These are phyloP conservation scores for Verticillium longisporum DNA, from an alignment of 2,329 filamentous ascomycete genomes.

Conservation along the genomic window DNA sequence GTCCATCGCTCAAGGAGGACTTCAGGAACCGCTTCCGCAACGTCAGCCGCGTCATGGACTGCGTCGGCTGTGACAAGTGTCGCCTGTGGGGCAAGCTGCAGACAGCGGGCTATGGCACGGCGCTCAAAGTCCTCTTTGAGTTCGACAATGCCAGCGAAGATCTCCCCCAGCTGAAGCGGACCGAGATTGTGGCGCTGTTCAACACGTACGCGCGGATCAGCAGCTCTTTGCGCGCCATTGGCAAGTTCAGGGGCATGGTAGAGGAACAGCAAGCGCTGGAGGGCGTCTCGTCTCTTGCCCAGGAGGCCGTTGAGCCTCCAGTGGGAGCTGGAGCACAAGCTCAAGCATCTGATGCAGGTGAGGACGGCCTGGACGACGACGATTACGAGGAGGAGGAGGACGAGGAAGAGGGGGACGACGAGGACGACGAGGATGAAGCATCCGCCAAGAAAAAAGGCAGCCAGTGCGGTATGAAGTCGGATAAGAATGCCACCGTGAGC, in stretches of 20 bases:
- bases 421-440: constrained; percentile 21
- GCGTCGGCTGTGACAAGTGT: constrained; percentile 97
- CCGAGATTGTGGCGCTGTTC: constrained; percentile 87
- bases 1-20: constrained; percentile 82
- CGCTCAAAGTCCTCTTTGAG: constrained; percentile 93
- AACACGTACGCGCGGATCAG: constrained; percentile 89
- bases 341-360: not conserved
- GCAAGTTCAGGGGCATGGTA: constrained; percentile 59
- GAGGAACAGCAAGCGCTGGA: constrained; percentile 16
- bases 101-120: constrained; percentile 88
- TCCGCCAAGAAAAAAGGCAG: constrained; percentile 46
- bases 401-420: constrained; percentile 18
- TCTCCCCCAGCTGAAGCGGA: constrained; percentile 70
- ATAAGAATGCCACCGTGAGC: not conserved
- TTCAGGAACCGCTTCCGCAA: constrained; percentile 97
- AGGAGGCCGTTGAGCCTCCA: not conserved
- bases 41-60: constrained; percentile 95
- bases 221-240: constrained; percentile 68
- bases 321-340: not conserved
- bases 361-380: constrained; percentile 19
- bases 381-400: constrained; percentile 28
- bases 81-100: constrained; percentile 97
- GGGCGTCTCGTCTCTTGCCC: not conserved
- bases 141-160: constrained; percentile 63
- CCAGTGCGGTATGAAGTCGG: not conserved